Percentiles rank a stretch among this genome's conserved stretches.
Evolutionary conservation across 768 basidiomycete genomes (phyloP).

Genomic region (Suillus luteus): DNA sequence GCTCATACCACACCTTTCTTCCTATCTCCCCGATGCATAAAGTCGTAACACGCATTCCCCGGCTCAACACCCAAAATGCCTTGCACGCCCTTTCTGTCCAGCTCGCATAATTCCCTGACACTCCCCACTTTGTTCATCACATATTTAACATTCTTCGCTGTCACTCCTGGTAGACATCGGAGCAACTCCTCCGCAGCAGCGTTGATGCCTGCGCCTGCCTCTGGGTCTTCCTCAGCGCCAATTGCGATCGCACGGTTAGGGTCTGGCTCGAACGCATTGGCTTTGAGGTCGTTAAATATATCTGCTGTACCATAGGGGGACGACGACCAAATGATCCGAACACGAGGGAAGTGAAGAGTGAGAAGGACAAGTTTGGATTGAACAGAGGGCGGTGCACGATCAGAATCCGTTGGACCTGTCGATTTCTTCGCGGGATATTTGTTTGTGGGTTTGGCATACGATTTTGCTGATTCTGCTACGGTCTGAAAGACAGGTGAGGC

Average conservation of each 20-base stretch:
- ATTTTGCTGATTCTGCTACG: conserved; percentile 61
- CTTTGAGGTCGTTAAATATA: conserved; percentile 91
- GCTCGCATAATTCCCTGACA: conserved; percentile 71
- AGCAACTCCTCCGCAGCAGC: conserved; percentile 81
- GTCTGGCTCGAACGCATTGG: conserved; percentile 79
- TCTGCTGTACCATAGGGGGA: too few relatives aligned
- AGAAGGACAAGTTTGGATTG: too few relatives aligned
- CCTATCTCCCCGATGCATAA: conserved; percentile 73
- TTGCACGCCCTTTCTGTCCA: conserved; percentile 63
- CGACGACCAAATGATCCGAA: too few relatives aligned
- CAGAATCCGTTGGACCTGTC: conserved; percentile 21
- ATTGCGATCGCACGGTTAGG: conserved; percentile 70
- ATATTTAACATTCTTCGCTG: conserved; percentile 79
- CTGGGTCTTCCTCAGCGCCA: conserved; percentile 77
- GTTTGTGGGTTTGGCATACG: conserved; percentile 60
- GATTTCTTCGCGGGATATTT: conserved; percentile 57
- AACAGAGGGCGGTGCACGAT: too few relatives aligned
- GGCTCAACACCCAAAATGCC: conserved; percentile 78
- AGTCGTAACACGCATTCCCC: conserved; percentile 78
- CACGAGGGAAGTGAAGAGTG: too few relatives aligned
- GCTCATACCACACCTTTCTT: conserved; percentile 1
- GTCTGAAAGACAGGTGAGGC: conserved; percentile 39
- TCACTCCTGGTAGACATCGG: conserved; percentile 81
- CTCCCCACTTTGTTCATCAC: conserved; percentile 81
- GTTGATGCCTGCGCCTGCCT: conserved; percentile 69